Conservation (phyloP, 1,284 basidiomycete species). For the Sphagnurus paluster region DNA sequence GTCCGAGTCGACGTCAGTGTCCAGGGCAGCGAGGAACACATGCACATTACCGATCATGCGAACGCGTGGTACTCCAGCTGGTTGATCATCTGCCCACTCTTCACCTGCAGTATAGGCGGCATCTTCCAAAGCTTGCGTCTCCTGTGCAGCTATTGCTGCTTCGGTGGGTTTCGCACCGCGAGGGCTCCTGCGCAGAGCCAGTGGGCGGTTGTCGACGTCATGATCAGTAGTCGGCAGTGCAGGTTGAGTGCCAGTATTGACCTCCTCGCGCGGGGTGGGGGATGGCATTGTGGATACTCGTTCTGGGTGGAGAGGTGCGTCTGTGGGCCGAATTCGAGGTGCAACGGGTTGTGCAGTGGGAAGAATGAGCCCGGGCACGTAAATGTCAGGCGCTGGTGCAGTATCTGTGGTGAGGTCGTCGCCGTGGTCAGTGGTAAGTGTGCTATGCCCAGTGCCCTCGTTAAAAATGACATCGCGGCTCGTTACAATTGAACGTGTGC, state of each 20-base stretch:
- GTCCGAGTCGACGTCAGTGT: neutral
- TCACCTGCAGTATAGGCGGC: neutral
- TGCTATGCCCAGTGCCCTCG: constrained; percentile 17
- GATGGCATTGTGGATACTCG: neutral
- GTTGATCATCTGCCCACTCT: neutral
- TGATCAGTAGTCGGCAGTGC: no score
- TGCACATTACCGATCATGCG: neutral
- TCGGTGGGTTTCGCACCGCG: neutral
- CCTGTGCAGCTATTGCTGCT: neutral
- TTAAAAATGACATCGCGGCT: constrained; percentile 28
- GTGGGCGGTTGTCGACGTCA: neutral
- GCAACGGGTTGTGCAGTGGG: neutral
- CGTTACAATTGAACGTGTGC: constrained; percentile 9
- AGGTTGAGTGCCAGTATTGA: neutral
- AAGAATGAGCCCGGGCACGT: no score
- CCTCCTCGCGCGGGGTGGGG: neutral
- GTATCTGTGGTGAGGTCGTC: neutral
- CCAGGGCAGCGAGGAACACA: neutral
- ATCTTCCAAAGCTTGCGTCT: neutral
- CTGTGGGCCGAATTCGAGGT: neutral
- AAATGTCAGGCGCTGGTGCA: neutral
- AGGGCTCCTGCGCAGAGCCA: neutral
- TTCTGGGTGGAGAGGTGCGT: neutral
- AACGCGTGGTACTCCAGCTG: no score
- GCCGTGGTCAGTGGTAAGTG: constrained; percentile 2